Evolutionary conservation across 139 green algal genomes (phyloP).

Genomic region (Tetraselmis striata): DNA sequence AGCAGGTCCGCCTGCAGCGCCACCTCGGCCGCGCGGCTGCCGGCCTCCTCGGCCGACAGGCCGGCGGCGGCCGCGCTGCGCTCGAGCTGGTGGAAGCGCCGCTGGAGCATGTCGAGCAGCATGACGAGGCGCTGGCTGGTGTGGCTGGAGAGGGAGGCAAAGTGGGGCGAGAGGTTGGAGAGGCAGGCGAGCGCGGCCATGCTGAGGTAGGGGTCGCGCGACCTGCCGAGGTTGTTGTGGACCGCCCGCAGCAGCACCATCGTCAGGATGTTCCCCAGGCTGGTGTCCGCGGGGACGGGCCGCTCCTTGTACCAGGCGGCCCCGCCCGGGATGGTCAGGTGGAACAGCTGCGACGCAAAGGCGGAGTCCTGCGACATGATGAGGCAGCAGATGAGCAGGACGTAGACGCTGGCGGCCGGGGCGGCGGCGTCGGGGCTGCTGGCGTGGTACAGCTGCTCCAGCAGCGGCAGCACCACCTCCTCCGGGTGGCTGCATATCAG

Average conservation of each 20-base stretch:
- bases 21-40: background rate
- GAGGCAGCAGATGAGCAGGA: background rate
- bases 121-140: background rate
- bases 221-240: background rate
- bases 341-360: background rate
- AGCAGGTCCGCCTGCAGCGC: background rate
- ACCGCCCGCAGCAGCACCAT: background rate
- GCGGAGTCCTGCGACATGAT: background rate
- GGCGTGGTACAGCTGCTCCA: background rate
- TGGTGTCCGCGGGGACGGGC: background rate
- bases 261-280: background rate
- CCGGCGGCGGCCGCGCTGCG: too few species aligned
- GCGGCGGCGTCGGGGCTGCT: background rate
- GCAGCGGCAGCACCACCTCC: background rate
- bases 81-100: background rate
- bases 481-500: background rate
- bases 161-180: background rate
- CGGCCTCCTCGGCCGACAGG: background rate
- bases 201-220: background rate
- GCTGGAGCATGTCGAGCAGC: background rate
- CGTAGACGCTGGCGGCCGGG: background rate
- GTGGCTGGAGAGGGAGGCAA: background rate
- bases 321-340: background rate
- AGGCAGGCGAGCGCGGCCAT: background rate
- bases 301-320: background rate